Conservation (phyloP, 164 flowering plant genomes). For the Stephania cephalantha region DNA sequence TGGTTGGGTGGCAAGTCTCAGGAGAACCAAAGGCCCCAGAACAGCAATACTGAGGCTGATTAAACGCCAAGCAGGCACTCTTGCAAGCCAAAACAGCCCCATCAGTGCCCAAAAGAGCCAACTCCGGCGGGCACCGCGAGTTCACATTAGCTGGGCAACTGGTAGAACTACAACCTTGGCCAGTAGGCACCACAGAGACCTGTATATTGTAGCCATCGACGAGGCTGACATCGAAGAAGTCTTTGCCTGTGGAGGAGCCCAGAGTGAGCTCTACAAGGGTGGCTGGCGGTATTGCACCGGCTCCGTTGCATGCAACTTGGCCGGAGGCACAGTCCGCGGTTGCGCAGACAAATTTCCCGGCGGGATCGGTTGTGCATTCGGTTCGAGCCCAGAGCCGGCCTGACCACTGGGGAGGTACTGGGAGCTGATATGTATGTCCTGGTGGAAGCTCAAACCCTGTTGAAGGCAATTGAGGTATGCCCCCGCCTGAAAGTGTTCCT, state of each 20-base stretch:
- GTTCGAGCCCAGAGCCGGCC: slow-evolving; percentile 7
- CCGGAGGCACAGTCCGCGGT: slow-evolving; percentile 5
- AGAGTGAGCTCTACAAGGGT: slow-evolving; percentile 7
- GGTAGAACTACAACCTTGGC: background rate
- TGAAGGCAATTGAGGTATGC: background rate
- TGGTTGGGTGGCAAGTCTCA: slow-evolving; percentile 2
- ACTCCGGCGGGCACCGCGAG: slow-evolving; percentile 1
- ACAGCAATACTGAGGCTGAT: slow-evolving; percentile 5
- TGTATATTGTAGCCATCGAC: slow-evolving; percentile 7
- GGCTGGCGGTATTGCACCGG: slow-evolving; percentile 1
- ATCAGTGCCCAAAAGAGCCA: background rate
- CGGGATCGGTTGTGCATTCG: background rate
- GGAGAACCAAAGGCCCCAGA: background rate
- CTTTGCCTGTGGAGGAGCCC: background rate
- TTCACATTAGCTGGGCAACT: slow-evolving; percentile 1
- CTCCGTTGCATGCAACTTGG: background rate
- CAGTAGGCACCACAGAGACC: background rate
- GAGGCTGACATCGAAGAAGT: slow-evolving; percentile 9
- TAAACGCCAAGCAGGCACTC: slow-evolving; percentile 8
- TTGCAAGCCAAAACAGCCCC: background rate
- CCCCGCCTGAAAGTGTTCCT: slow-evolving; percentile 1
- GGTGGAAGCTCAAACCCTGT: background rate
- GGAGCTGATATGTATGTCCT: background rate
- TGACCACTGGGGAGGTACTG: background rate
- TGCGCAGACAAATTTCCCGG: slow-evolving; percentile 3